Evolutionary conservation across 495 filamentous ascomycete species (phyloP).

Genomic region (Aspergillus diversus): DNA sequence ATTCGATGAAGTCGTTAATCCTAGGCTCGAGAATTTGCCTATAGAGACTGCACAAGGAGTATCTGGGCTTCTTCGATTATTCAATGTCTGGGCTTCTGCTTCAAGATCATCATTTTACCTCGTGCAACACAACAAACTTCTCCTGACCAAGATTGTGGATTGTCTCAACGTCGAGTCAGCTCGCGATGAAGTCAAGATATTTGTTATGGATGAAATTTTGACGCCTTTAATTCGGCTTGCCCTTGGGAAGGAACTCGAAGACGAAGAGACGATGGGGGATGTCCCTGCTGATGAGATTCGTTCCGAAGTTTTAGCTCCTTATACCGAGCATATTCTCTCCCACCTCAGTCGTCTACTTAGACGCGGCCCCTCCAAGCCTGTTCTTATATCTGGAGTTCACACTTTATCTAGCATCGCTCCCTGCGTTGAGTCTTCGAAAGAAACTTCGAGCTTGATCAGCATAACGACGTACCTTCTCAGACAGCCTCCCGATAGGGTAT

Average conservation of each 20-base stretch:
- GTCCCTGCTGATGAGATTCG: constrained; percentile 53
- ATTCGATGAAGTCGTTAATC: constrained; percentile 72
- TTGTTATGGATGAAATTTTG: constrained; percentile 74
- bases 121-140: constrained; percentile 59
- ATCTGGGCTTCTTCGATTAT: constrained; percentile 78
- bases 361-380: constrained; percentile 69
- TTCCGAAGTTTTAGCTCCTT: constrained; percentile 65
- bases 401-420: constrained; percentile 74
- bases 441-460: constrained; percentile 72
- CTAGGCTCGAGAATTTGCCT: constrained; percentile 77
- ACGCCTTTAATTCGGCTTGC: constrained; percentile 60
- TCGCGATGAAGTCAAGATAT: constrained; percentile 87
- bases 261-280: constrained; percentile 56
- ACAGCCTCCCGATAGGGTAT: constrained; percentile 80
- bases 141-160: constrained; percentile 71
- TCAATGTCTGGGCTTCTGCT: constrained; percentile 76
- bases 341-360: constrained; percentile 70
- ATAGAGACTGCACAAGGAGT: constrained; percentile 86
- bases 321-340: constrained; percentile 68
- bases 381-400: constrained; percentile 79
- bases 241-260: constrained; percentile 47
- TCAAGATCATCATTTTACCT: constrained; percentile 70
- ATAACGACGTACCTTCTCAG: constrained; percentile 79
- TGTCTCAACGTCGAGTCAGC: constrained; percentile 72
- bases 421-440: constrained; percentile 67